Base-by-base conservation (phyloP, 2,329 filamentous ascomycete genomes). In the Clarireedia paspali region DNA sequence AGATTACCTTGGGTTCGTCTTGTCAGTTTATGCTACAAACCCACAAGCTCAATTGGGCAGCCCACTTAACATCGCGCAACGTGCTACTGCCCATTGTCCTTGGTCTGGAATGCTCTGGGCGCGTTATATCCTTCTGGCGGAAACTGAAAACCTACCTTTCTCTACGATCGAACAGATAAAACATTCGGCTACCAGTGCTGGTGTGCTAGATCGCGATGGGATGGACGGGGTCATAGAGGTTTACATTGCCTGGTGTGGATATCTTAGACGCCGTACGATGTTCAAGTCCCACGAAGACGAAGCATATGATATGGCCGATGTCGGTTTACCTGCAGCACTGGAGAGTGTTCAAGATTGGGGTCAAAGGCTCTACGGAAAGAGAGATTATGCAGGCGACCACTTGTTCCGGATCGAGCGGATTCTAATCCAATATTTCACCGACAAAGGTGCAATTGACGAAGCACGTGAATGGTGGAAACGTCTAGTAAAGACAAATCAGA, bases 101-200 rank as follows among this genome's bases (percentile, higher is more conserved):
- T 95, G 91, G 87, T 95, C 91, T 6, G 94, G 94, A 15, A 79
- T 82, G 27, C 78, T 99, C 6, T 99, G 94, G 94, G 89, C 89
- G 6, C 85, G 92, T 62, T 91, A 91, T 62, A 86, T 99, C 26
- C 73, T 96, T 52, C 87, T 85, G 20, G 88, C 90, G 3, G 94
- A 97, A 71, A 82, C 89, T 47, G 86, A 89, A 58, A 81, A 82
- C 36, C 80, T 85, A 60, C 78, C 86, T 0, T 96, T 95, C 65
- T 77, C 85, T 24, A 87, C 89, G 50, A 89, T 97, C 52, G 89
- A 95, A 64, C 80, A 84, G 42, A 91, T 96, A 70, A 99, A 99
- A 72, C 90, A 96, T 70, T 85, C 85, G 45, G 94, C 94, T 6
- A 97, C 91, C 0, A 89, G 86, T 66, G 90, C 89, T 24, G 86